Evolutionary conservation across 805 yeast species (phyloP), one percentile per base, ranked within the genome.

Genomic region (Monosporozyma siamensis): DNA sequence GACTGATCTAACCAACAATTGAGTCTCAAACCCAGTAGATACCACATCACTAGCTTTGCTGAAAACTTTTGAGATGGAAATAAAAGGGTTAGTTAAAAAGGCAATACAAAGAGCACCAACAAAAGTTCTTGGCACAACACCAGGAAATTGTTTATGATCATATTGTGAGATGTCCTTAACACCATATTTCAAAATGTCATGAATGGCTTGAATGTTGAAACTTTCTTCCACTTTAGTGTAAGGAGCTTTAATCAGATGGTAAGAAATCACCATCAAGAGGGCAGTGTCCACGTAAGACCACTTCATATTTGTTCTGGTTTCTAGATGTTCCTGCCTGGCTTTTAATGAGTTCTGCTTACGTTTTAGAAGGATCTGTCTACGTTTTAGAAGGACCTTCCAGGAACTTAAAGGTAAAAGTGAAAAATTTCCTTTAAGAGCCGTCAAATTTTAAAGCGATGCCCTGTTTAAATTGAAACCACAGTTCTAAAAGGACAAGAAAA

Each of bases 161-260:
- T 72, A 90, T 39, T 65, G 47, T 1, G 63, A 46, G 1, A 72
- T 12, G 46, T 63, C 63, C 20, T 45, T 48, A 3, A 58, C 26
- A 6, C 95, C 96, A 56, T 77, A 71, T 48, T 73, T 71, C 39
- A 85, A 48, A 34, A 88, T 68, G 54, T 90, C 97, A 56, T 89
- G 88, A 34, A 86, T 69, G 0, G 97, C 97, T 54, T 90, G 97
- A 36, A 85, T 67, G 52, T 81, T 85, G 69, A 90, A 90, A 23
- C 95, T 85, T 59, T 90, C 97, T 59, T 90, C 97, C 0, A 90
- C 96, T 63, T 90, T 90, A 1, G 97, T 82, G 61, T 67, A 86
- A 0, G 96, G 97, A 0, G 95, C 72, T 1, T 74, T 52, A 9
- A 67, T 48, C 46, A 82, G 51, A 56, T 80, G 78, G 38, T 63